Conservation (phyloP, 2,329 filamentous ascomycete species). For the Talaromyces sp. region DNA sequence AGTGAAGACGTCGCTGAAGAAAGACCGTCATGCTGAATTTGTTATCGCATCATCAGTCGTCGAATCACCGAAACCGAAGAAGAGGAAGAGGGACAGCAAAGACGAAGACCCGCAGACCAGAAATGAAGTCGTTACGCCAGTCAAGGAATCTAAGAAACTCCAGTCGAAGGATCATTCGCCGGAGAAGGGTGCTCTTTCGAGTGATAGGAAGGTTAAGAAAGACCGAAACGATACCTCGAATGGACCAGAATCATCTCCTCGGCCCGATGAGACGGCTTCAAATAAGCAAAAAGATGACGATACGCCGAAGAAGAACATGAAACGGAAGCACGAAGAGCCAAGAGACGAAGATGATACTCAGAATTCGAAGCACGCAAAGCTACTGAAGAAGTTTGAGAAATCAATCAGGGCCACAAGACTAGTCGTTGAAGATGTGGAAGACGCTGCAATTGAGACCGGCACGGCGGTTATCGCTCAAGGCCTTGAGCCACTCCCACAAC, state of each 20-base stretch:
- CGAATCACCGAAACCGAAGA: conserved; percentile 38
- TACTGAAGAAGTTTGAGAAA: conserved; percentile 40
- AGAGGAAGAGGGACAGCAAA: conserved; percentile 28
- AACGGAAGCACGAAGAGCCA: conserved; percentile 19
- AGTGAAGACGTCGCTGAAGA: neutral
- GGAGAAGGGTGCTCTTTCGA: conserved; percentile 30
- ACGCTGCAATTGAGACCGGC: conserved; percentile 22
- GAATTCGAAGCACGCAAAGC: conserved; percentile 33
- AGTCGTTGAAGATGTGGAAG: conserved; percentile 18
- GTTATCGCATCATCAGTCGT: neutral
- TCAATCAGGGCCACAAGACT: conserved; percentile 26
- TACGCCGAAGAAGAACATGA: neutral
- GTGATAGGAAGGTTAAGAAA: conserved; percentile 27
- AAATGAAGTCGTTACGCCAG: neutral
- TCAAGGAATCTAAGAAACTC: conserved; percentile 19
- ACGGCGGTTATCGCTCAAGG: conserved; percentile 46
- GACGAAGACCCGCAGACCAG: neutral
- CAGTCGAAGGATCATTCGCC: conserved; percentile 30
- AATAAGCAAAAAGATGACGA: neutral
- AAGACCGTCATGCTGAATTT: neutral
- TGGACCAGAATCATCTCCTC: neutral
- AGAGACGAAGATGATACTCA: conserved; percentile 26
- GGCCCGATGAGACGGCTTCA: conserved; percentile 5
- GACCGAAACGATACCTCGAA: neutral
- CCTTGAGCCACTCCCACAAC: conserved; percentile 77